Conservation (phyloP, 108 stramenopile species). For the Cyclotella sp. region DNA sequence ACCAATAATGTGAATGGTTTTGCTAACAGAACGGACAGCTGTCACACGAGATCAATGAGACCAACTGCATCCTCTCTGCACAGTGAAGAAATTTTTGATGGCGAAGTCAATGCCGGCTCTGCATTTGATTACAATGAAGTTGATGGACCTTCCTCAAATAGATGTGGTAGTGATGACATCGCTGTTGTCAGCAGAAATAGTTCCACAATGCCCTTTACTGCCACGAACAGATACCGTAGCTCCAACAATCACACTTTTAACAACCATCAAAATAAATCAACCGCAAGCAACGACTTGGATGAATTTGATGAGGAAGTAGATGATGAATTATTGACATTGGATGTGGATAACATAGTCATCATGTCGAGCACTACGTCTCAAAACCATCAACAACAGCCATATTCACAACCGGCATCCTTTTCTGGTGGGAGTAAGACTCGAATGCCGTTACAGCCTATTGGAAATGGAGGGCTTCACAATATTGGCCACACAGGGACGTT, state of each 20-base stretch:
- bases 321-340: constrained; percentile 46
- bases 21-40: background rate
- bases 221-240: background rate
- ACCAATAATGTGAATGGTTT: background rate
- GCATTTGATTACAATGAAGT: constrained; percentile 29
- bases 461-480: background rate
- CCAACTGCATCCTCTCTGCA: no score
- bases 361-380: constrained; percentile 4
- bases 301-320: constrained; percentile 33
- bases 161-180: background rate
- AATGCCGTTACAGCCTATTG: constrained; percentile 2
- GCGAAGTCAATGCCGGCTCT: background rate
- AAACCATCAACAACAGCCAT: constrained; percentile 5
- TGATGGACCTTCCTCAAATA: background rate
- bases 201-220: background rate
- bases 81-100: constrained; percentile 2
- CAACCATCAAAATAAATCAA: background rate
- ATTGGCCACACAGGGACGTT: background rate
- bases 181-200: background rate
- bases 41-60: background rate
- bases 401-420: background rate
- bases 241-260: background rate
- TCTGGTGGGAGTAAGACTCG: background rate
- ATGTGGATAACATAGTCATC: constrained; percentile 42
- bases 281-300: constrained; percentile 6